Conservation (phyloP, 2,329 filamentous ascomycete species). For the Pyricularia pennisetigena region DNA sequence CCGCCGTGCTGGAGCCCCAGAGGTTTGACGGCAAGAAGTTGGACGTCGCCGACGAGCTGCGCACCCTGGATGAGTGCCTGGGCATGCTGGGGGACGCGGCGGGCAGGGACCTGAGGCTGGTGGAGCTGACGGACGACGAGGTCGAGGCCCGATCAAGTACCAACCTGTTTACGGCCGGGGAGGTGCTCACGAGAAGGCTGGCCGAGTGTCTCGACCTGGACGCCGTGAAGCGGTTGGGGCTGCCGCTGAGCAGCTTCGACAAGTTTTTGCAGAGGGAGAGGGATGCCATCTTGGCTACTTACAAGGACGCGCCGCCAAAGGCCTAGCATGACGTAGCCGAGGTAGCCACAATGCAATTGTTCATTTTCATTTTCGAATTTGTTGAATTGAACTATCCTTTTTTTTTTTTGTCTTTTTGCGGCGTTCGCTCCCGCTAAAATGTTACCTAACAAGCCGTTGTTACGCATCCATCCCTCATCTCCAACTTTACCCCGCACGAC, state of each 20-base stretch:
- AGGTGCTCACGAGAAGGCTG: not conserved
- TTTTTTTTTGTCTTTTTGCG: too few relatives aligned
- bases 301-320: not conserved
- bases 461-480: not conserved
- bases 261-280: not conserved
- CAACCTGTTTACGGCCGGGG: not conserved
- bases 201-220: not conserved
- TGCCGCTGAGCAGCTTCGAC: not conserved
- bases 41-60: not conserved
- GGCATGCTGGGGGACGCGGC: not conserved
- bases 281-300: not conserved
- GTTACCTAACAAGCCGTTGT: not conserved
- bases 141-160: not conserved
- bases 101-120: not conserved
- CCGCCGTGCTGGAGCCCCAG: not conserved
- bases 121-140: not conserved
- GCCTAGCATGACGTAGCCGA: not conserved
- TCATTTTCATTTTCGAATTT: too few relatives aligned
- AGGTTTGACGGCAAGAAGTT: not conserved
- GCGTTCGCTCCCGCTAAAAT: not conserved
- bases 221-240: not conserved
- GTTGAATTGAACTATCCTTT: too few relatives aligned
- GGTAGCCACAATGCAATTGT: too few relatives aligned
- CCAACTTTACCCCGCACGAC: not conserved
- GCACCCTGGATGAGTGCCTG: not conserved